Evolutionary conservation across 176 grass and related monocot genomes (phyloP), one percentile per base, ranked within the genome.

Genomic region (Ampelocalamus luodianensis): DNA sequence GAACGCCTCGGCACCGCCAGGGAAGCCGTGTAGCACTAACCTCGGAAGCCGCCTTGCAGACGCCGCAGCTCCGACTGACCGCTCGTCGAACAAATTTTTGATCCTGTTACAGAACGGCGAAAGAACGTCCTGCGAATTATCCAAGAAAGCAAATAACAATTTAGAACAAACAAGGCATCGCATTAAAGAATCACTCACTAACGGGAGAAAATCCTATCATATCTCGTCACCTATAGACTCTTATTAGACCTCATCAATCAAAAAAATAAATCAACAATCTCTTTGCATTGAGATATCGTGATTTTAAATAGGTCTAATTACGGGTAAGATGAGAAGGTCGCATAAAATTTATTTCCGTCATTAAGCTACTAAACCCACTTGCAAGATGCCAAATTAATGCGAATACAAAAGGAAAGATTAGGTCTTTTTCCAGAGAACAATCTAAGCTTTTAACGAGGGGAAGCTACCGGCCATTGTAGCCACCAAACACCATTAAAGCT

Each of bases 1-100:
- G 80, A 99, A 99, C 71, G 84, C 88, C 78, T 96, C 90, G 15
- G 86, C 37, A 4, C 96, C 96, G 62, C 93, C 93, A 3, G 96
- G 96, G 48, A 99, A 92, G 59, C 89, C 90, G 65, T 78, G 80
- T 24, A 96, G 70, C 68, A 77, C 80, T 4, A 99, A 61, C 46
- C 91, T 96, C 49, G 68, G 38, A 37, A 49, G 54, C 79, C 81
- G 78, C 78, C 39, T 66, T 16, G 75, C 34, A 22, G 88, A 26
- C 72, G 85, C 79, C 37, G 80, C 37, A 50, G 77, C 45, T 71
- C 72, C 50, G 69, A 17, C 43, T 63, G 15, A 23, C 71, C 45
- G 16, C 13, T 79, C 89, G 55, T 58, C 69, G 70, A 71, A 51
- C 71, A 93, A 68, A 39, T 85, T 85, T 55, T 68, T 89, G 67